These are phyloP conservation scores for Discostella stelligera DNA, from an alignment of 352 stramenopile species.

Conservation along the genomic window DNA sequence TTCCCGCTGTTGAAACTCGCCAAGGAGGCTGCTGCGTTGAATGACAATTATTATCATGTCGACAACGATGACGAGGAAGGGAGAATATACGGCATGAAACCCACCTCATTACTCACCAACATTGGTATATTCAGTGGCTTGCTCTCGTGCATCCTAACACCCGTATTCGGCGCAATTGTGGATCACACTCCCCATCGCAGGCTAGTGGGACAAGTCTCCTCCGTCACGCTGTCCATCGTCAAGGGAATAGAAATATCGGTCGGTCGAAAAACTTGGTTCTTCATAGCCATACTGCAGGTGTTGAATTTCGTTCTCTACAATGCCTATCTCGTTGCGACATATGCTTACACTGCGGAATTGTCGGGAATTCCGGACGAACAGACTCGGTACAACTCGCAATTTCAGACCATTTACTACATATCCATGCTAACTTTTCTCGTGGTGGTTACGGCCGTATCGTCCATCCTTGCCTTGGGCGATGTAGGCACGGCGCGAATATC, in stretches of 20 bases:
- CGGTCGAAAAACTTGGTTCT: slow-evolving; percentile 59
- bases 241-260: slow-evolving; percentile 68
- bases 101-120: not conserved
- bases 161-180: slow-evolving; percentile 71
- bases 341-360: slow-evolving; percentile 78
- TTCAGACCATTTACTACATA: slow-evolving; percentile 42
- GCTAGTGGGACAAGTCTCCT: slow-evolving; percentile 53
- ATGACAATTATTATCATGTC: slow-evolving; percentile 1
- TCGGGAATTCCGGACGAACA: slow-evolving; percentile 43
- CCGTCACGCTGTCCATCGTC: slow-evolving; percentile 45
- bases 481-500: slow-evolving; percentile 51
- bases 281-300: slow-evolving; percentile 65
- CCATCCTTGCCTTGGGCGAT: slow-evolving; percentile 34
- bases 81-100: slow-evolving; percentile 23
- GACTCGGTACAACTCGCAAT: slow-evolving; percentile 52
- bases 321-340: slow-evolving; percentile 55
- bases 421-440: slow-evolving; percentile 52
- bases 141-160: slow-evolving; percentile 49
- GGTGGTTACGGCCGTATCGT: slow-evolving; percentile 25
- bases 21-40: not conserved
- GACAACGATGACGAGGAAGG: slow-evolving; percentile 13
- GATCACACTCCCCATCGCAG: slow-evolving; percentile 73
- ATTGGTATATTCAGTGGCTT: not conserved
- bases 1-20: not conserved
- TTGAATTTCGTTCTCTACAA: slow-evolving; percentile 60